These are phyloP conservation scores for Saturnispora serradocipensis DNA, from an alignment of 805 yeast genomes.

Conservation along the genomic window DNA sequence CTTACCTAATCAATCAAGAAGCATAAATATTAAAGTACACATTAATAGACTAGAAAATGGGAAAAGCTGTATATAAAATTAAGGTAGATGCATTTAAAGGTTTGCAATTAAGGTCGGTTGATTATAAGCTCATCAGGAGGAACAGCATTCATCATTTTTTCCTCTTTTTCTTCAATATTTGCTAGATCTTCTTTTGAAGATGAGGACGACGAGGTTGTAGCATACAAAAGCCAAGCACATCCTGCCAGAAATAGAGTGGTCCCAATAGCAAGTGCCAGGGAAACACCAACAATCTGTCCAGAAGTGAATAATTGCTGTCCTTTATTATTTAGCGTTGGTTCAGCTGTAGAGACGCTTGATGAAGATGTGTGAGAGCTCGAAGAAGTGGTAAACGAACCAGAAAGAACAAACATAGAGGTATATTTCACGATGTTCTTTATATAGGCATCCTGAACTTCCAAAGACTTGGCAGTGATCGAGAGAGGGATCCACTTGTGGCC, in stretches of 20 bases:
- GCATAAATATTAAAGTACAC: not conserved
- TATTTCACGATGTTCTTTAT: conserved; percentile 29
- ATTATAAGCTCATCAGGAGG: conserved; percentile 35
- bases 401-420: conserved; percentile 29
- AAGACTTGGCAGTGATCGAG: conserved; percentile 33
- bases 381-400: conserved; percentile 22
- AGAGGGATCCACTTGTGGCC: conserved; percentile 64
- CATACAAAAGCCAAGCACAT: conserved; percentile 31
- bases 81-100: not conserved
- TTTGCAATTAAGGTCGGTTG: not conserved
- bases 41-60: not conserved
- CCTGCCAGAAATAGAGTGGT: conserved; percentile 32
- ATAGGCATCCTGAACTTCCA: conserved; percentile 17
- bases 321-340: conserved; percentile 3
- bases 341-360: conserved; percentile 7
- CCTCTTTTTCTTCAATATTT: conserved; percentile 41
- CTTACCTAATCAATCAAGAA: not conserved
- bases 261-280: conserved; percentile 58
- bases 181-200: conserved; percentile 31
- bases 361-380: conserved; percentile 8
- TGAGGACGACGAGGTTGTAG: conserved; percentile 20
- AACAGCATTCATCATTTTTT: conserved; percentile 50
- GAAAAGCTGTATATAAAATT: not conserved
- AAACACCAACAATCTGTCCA: conserved; percentile 62
- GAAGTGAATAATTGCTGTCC: conserved; percentile 27